These are phyloP conservation scores for Phaffomyces opuntiae DNA, from an alignment of 805 yeast genomes.

Conservation along the genomic window DNA sequence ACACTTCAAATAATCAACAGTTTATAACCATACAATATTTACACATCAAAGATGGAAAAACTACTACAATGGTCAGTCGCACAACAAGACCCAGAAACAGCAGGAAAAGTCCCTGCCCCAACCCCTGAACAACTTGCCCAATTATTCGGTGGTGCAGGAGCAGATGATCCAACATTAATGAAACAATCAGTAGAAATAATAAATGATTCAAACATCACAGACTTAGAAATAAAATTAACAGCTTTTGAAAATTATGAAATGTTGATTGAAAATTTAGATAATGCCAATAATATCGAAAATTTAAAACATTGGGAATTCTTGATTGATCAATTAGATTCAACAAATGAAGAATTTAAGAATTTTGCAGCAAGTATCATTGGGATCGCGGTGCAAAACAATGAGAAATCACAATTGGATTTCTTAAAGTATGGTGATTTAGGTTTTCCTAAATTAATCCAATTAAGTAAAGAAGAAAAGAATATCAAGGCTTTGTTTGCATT, in stretches of 20 bases:
- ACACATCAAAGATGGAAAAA: constrained; percentile 68
- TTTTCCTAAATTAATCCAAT: constrained; percentile 34
- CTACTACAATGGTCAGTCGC: constrained; percentile 89
- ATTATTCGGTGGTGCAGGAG: constrained; percentile 63
- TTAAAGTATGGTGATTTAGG: constrained; percentile 41
- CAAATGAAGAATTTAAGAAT: constrained; percentile 40
- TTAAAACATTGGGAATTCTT: constrained; percentile 74
- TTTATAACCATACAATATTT: neutral
- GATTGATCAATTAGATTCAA: constrained; percentile 43
- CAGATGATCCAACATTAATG: constrained; percentile 87
- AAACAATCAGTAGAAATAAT: constrained; percentile 62
- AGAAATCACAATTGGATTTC: constrained; percentile 63
- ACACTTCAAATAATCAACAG: no score
- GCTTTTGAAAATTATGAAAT: constrained; percentile 91
- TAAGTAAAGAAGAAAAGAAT: constrained; percentile 33
- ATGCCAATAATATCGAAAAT: constrained; percentile 87
- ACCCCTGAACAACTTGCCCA: constrained; percentile 77
- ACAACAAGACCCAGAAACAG: constrained; percentile 67
- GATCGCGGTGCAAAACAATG: constrained; percentile 90
- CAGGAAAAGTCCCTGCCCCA: constrained; percentile 54
- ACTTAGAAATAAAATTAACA: constrained; percentile 54
- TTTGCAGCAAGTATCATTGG: constrained; percentile 73
- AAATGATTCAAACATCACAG: constrained; percentile 43
- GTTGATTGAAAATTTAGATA: constrained; percentile 88
- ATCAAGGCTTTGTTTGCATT: constrained; percentile 74